Conservation (phyloP, 2,329 filamentous ascomycete species). For the Coleophoma eucalyptorum region DNA sequence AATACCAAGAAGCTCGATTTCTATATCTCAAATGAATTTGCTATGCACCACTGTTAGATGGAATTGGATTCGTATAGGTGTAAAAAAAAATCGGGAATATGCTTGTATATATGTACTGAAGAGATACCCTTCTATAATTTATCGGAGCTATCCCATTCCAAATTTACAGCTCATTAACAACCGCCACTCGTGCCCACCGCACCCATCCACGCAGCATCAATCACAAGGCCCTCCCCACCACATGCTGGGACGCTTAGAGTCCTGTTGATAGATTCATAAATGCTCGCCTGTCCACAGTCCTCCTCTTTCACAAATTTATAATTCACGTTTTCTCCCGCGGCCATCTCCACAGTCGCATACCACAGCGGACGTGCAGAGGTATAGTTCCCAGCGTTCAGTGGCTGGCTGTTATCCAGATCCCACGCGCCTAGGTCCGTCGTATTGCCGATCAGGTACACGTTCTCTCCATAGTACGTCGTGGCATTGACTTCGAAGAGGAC, state of each 20-base stretch:
- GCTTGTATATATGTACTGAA: too few relatives aligned
- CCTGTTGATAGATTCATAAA: constrained; percentile 41
- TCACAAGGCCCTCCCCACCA: constrained; percentile 21
- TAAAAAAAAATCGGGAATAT: too few relatives aligned
- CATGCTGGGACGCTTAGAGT: constrained; percentile 35
- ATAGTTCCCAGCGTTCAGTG: constrained; percentile 37
- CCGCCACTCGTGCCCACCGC: constrained; percentile 21
- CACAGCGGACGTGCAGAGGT: constrained; percentile 39
- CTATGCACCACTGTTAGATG: too few relatives aligned
- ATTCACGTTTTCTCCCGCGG: constrained; percentile 35
- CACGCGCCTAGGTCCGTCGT: constrained; percentile 38
- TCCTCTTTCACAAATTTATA: constrained; percentile 43
- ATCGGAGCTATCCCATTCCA: not conserved
- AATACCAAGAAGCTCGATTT: too few relatives aligned
- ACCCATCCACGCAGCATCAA: constrained; percentile 36
- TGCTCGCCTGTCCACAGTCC: constrained; percentile 35
- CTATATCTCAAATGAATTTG: too few relatives aligned
- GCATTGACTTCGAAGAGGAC: constrained; percentile 43
- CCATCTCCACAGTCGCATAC: constrained; percentile 35
- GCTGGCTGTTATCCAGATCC: constrained; percentile 28
- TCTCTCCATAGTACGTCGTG: constrained; percentile 43
- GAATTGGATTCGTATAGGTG: too few relatives aligned
- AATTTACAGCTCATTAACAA: constrained; percentile 9
- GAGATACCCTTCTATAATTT: too few relatives aligned
- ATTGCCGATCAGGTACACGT: constrained; percentile 40